Base-by-base conservation (phyloP, 2,329 filamentous ascomycete genomes). In the Colletotrichum australisinense region DNA sequence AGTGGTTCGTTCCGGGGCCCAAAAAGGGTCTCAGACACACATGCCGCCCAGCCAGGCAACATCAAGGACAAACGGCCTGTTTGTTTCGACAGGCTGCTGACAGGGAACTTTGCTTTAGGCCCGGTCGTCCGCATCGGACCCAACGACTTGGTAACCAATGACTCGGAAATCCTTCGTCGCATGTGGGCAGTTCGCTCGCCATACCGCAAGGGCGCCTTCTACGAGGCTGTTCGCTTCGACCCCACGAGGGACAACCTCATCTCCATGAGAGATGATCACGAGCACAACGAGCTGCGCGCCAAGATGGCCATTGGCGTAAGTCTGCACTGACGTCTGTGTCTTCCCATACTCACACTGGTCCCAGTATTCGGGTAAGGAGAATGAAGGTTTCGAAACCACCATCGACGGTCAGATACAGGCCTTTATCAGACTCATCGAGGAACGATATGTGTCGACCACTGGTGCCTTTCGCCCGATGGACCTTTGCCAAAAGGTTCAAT, bases 331-430 rank as follows among this genome's bases (percentile, higher is more conserved):
- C 24, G 1, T 14, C n/a, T 55, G 52, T 11, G 24, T 28, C 8
- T 12, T 22, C 24, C 24, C 63, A 60, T 24, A 60, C 62, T 64
- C 46, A 49, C 42, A 14, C 42, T 32, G 22, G 16, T 5, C 42
- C 42, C 14, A 86, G 86, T 90, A 90, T 76, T 86, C 86, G 2
- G 88, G 88, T 46, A 88, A 88, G 75, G 89, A 90, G 60, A 89
- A 88, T 71, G 80, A 82, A 11, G 80, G 80, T 3, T 78, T 90
- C 24, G 88, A 91, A 76, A 74, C 79, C 12, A 81, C 84, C n/a
- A 84, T 91, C 67, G 86, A 91, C 75, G 75, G 78, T 12, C 84
- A 86, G 62, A 80, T 89, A 56, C 76, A 77, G 69, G 83, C 86
- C 49, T 78, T 90, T 5, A 74, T 91, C 35, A 76, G 82, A 7